phyloP scores from a whole-genome alignment of 225 moss, liverwort and hornwort genomes.

The Marchantia polymorpha region DNA sequence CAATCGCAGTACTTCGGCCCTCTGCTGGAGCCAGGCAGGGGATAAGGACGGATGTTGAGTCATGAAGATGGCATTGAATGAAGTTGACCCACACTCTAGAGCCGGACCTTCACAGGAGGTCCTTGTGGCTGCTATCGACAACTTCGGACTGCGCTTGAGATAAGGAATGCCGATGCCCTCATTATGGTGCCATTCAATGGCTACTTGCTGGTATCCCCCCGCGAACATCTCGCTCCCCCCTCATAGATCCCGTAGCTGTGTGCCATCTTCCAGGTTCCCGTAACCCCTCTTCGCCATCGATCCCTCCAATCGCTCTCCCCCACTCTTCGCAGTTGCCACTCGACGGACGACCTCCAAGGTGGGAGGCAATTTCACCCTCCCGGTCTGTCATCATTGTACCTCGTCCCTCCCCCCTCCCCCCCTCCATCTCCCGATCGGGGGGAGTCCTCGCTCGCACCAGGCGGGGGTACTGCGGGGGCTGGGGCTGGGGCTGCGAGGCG shows the following conservation, averaged over 20 bases:
- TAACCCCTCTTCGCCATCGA: background rate
- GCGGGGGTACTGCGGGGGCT: background rate
- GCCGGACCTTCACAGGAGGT: background rate
- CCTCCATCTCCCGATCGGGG: background rate
- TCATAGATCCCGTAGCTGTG: background rate
- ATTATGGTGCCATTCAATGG: background rate
- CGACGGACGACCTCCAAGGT: no score
- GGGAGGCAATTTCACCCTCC: no score
- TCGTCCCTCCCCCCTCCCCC: background rate
- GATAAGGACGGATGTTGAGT: conserved; percentile 16
- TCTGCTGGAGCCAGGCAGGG: background rate
- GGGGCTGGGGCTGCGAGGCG: background rate
- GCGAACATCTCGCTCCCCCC: no score
- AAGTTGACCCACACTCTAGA: conserved; percentile 6
- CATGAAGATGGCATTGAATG: conserved; percentile 7
- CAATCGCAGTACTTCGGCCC: conserved; percentile 3
- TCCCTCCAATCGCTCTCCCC: background rate
- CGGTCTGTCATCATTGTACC: no score
- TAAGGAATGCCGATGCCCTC: conserved; percentile 1
- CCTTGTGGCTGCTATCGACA: background rate
- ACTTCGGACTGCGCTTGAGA: background rate
- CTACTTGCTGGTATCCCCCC: background rate
- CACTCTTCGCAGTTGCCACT: background rate
- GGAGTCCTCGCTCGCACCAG: background rate
- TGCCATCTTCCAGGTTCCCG: background rate